Base-by-base conservation (phyloP, 2,329 filamentous ascomycete species). In the Aspergillus felis region DNA sequence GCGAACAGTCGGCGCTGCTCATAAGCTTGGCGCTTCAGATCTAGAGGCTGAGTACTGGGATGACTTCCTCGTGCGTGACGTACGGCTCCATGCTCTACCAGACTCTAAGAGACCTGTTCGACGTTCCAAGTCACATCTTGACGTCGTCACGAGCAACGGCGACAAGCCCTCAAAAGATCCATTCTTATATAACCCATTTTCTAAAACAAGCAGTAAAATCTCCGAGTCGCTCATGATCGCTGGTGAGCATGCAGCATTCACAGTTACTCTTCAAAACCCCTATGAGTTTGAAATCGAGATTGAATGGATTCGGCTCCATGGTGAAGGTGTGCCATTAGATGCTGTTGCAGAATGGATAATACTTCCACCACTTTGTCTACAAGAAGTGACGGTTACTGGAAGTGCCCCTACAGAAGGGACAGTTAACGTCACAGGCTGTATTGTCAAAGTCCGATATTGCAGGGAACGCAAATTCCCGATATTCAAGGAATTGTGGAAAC, bases 141-240 rank as follows among this genome's bases (percentile, higher is more conserved):
- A 79, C 49, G 71, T 77, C 9, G 75, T 75, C 12, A 73, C 73
- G 10, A 69, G 71, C 7, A 68, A 67, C 8, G 69, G 71, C 46
- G 71, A 78, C 44, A 76, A 76, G 53, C 68, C 74, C 56, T 66
- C 76, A 54, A 76, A 81, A 61, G 91, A 94, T 60, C 94, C 94
- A 0, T 96, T 99, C 66, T 90, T 99, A 57, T 96, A 97, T 71
- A 97, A 97, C 68, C 91, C 94, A 0, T 97, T 97, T 68, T 76
- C 92, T 22, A 91, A 92, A 73, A 70, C 87, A 53, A 81, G 82
- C 25, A 78, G 78, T 20, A 76, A 73, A 25, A 79, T 81, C 1
- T 78, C 83, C 12, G 86, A 92, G 57, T 82, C 82, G 57, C 83
- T 91, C 1, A 79, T 97, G 29, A 90, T 97, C 22, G 87, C 90